Percentiles rank a stretch among this genome's conserved stretches.
Conservation (phyloP, 1,139 yeast genomes). For the Candida dubliniensis region DNA sequence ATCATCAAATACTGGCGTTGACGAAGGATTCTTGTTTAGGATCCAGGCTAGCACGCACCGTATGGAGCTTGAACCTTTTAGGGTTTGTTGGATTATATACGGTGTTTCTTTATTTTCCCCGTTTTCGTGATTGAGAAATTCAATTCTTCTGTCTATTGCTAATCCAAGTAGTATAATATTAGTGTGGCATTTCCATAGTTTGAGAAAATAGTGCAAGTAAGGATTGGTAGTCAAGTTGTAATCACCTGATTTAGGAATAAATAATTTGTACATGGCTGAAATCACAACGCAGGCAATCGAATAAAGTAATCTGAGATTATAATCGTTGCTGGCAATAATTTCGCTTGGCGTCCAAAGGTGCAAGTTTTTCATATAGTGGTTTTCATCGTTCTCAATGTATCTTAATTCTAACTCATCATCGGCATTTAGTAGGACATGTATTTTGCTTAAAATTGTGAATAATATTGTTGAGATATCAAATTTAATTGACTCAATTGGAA, state of each 20-base stretch:
- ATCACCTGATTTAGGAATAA: slow-evolving; percentile 27
- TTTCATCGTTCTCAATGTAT: slow-evolving; percentile 44
- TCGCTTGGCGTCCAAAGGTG: slow-evolving; percentile 54
- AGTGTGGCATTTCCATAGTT: slow-evolving; percentile 66
- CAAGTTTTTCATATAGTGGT: slow-evolving; percentile 42
- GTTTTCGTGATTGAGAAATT: slow-evolving; percentile 40
- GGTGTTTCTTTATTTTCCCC: slow-evolving; percentile 43
- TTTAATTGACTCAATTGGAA: slow-evolving; percentile 29
- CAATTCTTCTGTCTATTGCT: slow-evolving; percentile 63
- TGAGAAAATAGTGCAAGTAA: slow-evolving; percentile 53
- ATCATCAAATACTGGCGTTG: slow-evolving; percentile 22
- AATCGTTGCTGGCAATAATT: slow-evolving; percentile 27
- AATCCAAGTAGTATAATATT: slow-evolving; percentile 55
- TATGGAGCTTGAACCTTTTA: slow-evolving; percentile 64
- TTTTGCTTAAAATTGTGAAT: slow-evolving; percentile 43
- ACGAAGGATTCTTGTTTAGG: slow-evolving; percentile 45
- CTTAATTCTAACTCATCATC: slow-evolving; percentile 48
- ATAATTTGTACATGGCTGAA: slow-evolving; percentile 53
- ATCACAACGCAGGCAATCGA: slow-evolving; percentile 52
- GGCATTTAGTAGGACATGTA: slow-evolving; percentile 43
- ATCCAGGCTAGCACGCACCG: slow-evolving; percentile 61
- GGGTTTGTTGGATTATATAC: slow-evolving; percentile 46
- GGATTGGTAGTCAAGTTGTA: slow-evolving; percentile 56
- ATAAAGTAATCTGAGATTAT: slow-evolving; percentile 46
- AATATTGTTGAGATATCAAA: slow-evolving; percentile 38